Evolutionary conservation across 2,329 filamentous ascomycete species (phyloP), one percentile per base, ranked within the genome.

Genomic region (Chaetomium olivaceum): DNA sequence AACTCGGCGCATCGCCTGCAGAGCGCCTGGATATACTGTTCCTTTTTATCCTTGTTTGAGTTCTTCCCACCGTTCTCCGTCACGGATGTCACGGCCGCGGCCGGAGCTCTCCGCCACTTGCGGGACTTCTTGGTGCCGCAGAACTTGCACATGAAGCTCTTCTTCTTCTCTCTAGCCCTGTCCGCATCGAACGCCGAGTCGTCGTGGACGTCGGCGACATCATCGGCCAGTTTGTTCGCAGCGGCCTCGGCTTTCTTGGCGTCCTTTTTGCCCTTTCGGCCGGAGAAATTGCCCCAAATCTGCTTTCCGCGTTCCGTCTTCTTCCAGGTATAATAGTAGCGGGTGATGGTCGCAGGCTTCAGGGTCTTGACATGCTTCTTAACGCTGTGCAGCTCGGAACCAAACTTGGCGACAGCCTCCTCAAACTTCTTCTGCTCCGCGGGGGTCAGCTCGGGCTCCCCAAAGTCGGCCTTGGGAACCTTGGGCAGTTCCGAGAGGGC

Each of bases 311-410:
- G 88, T 1, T 90, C 85, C 0, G 92, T 92, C 78, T 98, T 98
- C 80, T 99, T 99, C 95, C 95, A 99, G 70, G 91, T 91, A 76
- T 99, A 99, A 78, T 98, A 99, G 75, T 91, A 96, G 3, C 95
- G 91, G 29, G 96, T 92, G 68, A 97, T 90, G 65, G 92, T 87
- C 59, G 89, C 88, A 68, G 93, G 88, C 50, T 87, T 87, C 71
- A 95, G 87, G 0, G 89, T 91, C 77, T 92, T 93, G 73, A 97
- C 91, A 76, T 97, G 91, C 71, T 91, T 89, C 70, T 89, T 92
- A 66, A 98, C 90, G 56, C 86, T 85, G 70, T 92, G 86, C 72
- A 96, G 87, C 78, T 99, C 95, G 0, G 94, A 97, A 25, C 95
- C 95, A 74, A 90, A 96, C 75, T 95, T 97, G 56, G 86, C 81